Evolutionary conservation across 176 grass and related monocot species (phyloP), one percentile per base, ranked within the genome.

Genomic region (Carex cristatella): DNA sequence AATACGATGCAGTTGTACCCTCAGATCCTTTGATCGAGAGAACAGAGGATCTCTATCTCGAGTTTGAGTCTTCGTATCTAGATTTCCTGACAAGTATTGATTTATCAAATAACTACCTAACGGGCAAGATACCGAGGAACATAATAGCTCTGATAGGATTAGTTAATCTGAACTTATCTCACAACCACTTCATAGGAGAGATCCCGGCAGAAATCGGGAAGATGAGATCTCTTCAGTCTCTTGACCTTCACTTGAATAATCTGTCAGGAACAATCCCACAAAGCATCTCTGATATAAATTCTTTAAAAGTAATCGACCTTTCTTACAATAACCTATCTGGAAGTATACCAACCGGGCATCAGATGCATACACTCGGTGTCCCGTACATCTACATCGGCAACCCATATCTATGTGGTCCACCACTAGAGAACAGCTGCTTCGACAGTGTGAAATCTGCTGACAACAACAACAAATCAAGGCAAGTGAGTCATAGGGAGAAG

Each of bases 321-420:
- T 78, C 73, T 28, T 51, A 78, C 44, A 78, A 78, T 46, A 78
- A 78, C 18, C 51, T 78, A 7, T 78, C 40, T 10, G 73, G 73
- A 7, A 78, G 51, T 56, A 78, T 78, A 54, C 73, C 73, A 46
- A 87, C 35, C 10, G 85, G 82, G 15, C 76, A 87, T 61, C 68
- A 85, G 2, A 11, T 94, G 0, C 77, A 79, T 14, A 89, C 66
- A 15, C 79, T 64, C 28, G 10, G 57, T 32, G 69, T 70, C 53
- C 37, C 70, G 14, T 94, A 84, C 0, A 40, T 30, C 19, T 94
- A 91, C 55, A 58, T 71, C 7, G 89, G 87, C 5, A 94, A 91
- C 56, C 18, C 32, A 23, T 82, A 67, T 71, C 63, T 94, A 35
- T 94, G 91, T 76, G 92, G 89, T 2, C n/a, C 0, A 33, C 87